Conservation (phyloP, 2,329 filamentous ascomycete genomes). For the Claviceps spartinae region DNA sequence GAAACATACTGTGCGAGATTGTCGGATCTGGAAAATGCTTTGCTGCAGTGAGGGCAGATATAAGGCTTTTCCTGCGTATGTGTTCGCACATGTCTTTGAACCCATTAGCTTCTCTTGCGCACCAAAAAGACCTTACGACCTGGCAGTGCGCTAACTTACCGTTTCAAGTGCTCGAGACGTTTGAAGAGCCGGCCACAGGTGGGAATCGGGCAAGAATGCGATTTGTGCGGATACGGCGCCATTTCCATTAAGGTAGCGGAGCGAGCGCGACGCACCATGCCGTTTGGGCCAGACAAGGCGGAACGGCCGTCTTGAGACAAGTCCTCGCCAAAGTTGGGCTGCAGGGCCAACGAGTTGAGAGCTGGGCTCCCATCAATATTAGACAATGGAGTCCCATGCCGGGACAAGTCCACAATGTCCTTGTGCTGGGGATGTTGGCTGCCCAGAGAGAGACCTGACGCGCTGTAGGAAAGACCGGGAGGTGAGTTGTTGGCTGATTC, state of each 20-base stretch:
- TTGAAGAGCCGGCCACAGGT: constrained; percentile 97
- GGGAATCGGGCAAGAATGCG: constrained; percentile 97
- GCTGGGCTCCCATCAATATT: constrained; percentile 72
- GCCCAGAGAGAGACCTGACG: constrained; percentile 48
- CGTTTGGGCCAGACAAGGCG: constrained; percentile 56
- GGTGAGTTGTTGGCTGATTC: constrained; percentile 70
- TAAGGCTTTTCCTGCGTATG: constrained; percentile 99
- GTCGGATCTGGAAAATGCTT: constrained; percentile 96
- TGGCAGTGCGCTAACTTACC: constrained; percentile 49
- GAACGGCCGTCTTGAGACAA: constrained; percentile 45
- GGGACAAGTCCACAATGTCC: constrained; percentile 70
- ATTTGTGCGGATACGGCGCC: constrained; percentile 92
- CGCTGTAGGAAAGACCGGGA: constrained; percentile 59
- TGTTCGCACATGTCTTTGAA: constrained; percentile 82
- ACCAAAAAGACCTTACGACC: neutral
- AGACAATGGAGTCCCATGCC: constrained; percentile 80
- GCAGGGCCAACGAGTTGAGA: constrained; percentile 54
- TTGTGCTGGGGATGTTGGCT: constrained; percentile 54
- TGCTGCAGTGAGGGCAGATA: constrained; percentile 94
- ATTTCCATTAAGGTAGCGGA: constrained; percentile 96
- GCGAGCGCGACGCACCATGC: constrained; percentile 75
- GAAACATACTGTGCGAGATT: constrained; percentile 86
- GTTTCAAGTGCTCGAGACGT: constrained; percentile 96
- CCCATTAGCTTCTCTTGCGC: neutral
- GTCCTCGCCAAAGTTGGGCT: constrained; percentile 61